A percentile compares a stretch with the other conserved stretches of the same genome.
phyloP scores from a whole-genome alignment of 306 rosid genomes.

The Cucurbita ficifolia region DNA sequence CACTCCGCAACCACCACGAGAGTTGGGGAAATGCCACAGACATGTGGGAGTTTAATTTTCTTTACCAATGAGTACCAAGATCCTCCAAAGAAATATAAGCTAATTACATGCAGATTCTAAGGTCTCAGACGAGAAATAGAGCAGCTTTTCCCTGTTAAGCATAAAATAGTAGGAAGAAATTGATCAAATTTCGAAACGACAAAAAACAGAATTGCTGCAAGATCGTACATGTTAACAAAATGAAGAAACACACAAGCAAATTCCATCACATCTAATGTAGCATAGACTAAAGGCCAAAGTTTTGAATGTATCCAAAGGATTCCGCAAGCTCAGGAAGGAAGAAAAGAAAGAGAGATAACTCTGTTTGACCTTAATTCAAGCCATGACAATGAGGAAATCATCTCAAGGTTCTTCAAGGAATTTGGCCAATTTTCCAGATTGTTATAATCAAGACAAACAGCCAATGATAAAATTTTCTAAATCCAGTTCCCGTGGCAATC shows the following conservation, averaged over 20 bases:
- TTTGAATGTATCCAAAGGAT: not conserved
- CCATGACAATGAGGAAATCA: not conserved
- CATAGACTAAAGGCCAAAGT: not conserved
- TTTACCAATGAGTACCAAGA: constrained; percentile 1
- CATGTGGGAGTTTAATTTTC: constrained; percentile 20
- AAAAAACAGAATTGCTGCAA: not conserved
- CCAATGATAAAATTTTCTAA: not conserved
- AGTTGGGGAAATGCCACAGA: constrained; percentile 71
- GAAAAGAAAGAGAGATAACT: not conserved
- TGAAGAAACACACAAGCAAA: not conserved
- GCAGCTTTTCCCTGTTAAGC: not conserved
- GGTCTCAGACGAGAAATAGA: not conserved
- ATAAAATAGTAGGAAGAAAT: not conserved
- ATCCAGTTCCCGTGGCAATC: constrained; percentile 8
- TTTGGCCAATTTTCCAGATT: not conserved
- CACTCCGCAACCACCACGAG: constrained; percentile 90
- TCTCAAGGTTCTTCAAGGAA: not conserved
- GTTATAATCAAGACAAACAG: not conserved
- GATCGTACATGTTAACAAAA: not conserved
- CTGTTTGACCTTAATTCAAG: not conserved
- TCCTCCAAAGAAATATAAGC: not conserved
- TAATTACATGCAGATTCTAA: not conserved
- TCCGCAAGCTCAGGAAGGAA: not conserved
- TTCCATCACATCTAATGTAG: not conserved
- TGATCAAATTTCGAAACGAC: not conserved